Base-by-base conservation (phyloP, 73 alveolate species). In the Halteria grandinella region DNA sequence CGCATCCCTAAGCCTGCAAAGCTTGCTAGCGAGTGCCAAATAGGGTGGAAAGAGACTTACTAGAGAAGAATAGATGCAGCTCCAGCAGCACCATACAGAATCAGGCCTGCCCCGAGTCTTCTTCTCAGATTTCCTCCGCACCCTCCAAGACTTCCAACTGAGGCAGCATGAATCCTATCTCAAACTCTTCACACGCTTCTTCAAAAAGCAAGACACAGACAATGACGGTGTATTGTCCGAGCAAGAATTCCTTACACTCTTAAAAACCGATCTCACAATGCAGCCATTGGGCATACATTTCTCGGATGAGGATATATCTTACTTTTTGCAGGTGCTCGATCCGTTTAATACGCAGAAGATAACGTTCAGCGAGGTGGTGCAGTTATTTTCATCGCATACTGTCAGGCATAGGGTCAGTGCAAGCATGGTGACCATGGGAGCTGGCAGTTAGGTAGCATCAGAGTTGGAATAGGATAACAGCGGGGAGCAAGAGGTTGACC, bases 301-400 rank as follows among this genome's bases (percentile, higher is more conserved):
- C 47, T 10, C 53, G 32, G 32, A 23, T 27, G 80, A 62, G 10
- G 78, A 62, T 7, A 44, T 66, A 10, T 25, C 36, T 14, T 87
- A 94, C 76, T 89, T 93, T 54, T 88, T 93, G 23, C 89, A 93
- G 21, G 69, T 90, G 54, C 66, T 95, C 39, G 99, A 97, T 72
- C 99, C 99, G 53, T 91, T 78, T 89, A 94, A 91, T 84, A 91
- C 95, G 77, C 85, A 95, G 66, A 96, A 97, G 83, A 91, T 97
- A 48, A 97, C 98, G 20, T 95, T 97, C 89, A 84, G 96, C 69
- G 97, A 95, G 82, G 85, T 97, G n/a, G n/a, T n/a, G n/a, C n/a
- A n/a, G n/a, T n/a, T n/a, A n/a, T n/a, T n/a, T n/a, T n/a, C n/a
- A n/a, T n/a, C n/a, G n/a, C n/a, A n/a, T n/a, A n/a, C n/a, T n/a